phyloP scores from a whole-genome alignment of 2,329 filamentous ascomycete species.

The Pseudogymnoascus sp. region DNA sequence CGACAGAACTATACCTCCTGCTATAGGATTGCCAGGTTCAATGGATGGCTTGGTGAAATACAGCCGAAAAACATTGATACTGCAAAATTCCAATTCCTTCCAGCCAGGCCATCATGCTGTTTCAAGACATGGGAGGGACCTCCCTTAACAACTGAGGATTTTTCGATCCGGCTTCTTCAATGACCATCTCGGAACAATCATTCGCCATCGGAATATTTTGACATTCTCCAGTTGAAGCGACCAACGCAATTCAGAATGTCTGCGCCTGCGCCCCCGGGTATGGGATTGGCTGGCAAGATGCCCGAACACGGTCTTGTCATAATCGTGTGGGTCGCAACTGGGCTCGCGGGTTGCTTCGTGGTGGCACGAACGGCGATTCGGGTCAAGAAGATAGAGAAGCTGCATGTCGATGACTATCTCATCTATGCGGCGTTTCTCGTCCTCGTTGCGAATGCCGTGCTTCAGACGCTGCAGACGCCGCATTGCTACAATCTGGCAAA shows the following conservation, averaged over 20 bases:
- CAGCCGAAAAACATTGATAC: not conserved
- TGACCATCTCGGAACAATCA: not conserved
- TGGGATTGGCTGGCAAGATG: not conserved
- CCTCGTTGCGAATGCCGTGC: constrained; percentile 1
- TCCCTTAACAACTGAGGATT: not conserved
- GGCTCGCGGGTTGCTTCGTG: constrained; percentile 1
- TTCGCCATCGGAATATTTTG: not conserved
- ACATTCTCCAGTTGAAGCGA: not conserved
- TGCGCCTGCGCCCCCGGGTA: not conserved
- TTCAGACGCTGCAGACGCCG: not conserved
- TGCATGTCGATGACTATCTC: not conserved
- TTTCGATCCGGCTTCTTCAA: not conserved
- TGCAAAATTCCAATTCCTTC: not conserved
- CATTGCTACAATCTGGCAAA: not conserved
- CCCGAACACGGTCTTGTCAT: not conserved
- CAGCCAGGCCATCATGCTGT: not conserved
- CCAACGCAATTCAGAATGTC: not conserved
- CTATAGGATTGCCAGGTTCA: not conserved
- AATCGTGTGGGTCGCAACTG: not conserved
- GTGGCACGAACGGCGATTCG: not conserved
- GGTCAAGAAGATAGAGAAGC: not conserved
- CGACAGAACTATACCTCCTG: not conserved
- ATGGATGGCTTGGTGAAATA: not conserved
- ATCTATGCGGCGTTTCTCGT: not conserved
- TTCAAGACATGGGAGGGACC: not conserved